Base-by-base conservation (phyloP, 2,329 filamentous ascomycete species). In the Penicillium paneum region DNA sequence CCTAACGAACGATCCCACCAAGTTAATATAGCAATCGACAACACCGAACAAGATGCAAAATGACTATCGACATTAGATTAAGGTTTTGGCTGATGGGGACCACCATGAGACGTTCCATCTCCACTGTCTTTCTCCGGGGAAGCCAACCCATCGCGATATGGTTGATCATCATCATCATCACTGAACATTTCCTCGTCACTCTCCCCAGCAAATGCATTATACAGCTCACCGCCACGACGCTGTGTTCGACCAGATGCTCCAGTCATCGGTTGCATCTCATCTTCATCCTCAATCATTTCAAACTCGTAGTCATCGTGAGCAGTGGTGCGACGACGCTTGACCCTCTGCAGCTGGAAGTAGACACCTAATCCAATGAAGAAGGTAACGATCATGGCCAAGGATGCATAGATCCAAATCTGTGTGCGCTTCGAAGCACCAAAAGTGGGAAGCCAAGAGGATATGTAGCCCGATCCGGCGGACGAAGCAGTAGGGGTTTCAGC, bases 141-240 rank as follows among this genome's bases (percentile, higher is more conserved):
- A 49, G 52, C 58, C 34, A 60, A 38, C 29, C 63, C 65, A 54
- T 74, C 71, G 44, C 57, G 66, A 51, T 74, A 74, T 3, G 69
- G 65, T n/a, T 24, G 21, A 24, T 64, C 71, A 36, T 70, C 70
- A 43, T 70, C 69, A 43, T 72, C 71, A 36, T 73, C 75, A 60
- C 76, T 79, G 57, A 83, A 76, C 38, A 84, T 66, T 55, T 88
- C 86, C 52, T 90, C 88, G 54, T 94, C 92, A 54, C 93, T 93
- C 49, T 91, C 93, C 15, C 90, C 92, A 0, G 94, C 94, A 79
- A 99, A 99, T 5, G 94, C 94, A 78, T 99, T 94, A 71, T 99
- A 99, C 41, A 99, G 77, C 76, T 97, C 93, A 28, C 93, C 91
- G 2, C 91, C 94, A 19, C 76, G 74, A 46, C 90, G 78, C 61